Conservation (phyloP, 2,329 filamentous ascomycete species). For the Stagonosporopsis chrysanthemi region DNA sequence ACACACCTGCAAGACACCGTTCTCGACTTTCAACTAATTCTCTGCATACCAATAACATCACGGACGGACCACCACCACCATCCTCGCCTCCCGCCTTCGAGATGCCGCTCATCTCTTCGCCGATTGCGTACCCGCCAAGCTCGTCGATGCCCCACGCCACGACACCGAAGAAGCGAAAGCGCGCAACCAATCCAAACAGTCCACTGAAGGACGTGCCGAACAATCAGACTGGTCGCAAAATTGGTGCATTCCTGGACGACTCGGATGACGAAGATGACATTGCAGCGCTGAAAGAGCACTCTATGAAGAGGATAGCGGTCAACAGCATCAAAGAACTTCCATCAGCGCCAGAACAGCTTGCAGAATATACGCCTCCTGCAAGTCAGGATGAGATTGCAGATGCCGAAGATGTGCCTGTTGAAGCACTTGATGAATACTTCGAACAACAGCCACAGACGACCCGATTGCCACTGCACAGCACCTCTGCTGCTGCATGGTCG, state of each 20-base stretch:
- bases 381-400: constrained; percentile 43
- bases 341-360: constrained; percentile 30
- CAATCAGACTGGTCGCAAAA: constrained; percentile 45
- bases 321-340: constrained; percentile 39
- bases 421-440: constrained; percentile 42
- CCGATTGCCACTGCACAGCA: constrained; percentile 16
- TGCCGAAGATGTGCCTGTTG: constrained; percentile 39
- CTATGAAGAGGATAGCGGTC: constrained; percentile 45
- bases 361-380: constrained; percentile 44
- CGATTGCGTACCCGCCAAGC: constrained; percentile 63
- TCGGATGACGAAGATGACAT: constrained; percentile 53
- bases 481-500: constrained; percentile 26
- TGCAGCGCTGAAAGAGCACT: constrained; percentile 50
- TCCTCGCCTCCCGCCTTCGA: constrained; percentile 61
- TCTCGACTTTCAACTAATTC: constrained; percentile 18
- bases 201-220: constrained; percentile 44
- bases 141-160: constrained; percentile 51
- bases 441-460: constrained; percentile 32
- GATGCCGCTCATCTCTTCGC: constrained; percentile 69
- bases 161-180: constrained; percentile 51
- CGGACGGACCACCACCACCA: constrained; percentile 25
- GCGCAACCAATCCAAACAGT: constrained; percentile 35
- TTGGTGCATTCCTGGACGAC: constrained; percentile 51
- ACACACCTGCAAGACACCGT: constrained; percentile 42
- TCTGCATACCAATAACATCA: constrained; percentile 23